Percentiles rank a stretch among this genome's conserved stretches.
Conservation (phyloP, 2,329 filamentous ascomycete species). For the Dothideomycetidae sp. region DNA sequence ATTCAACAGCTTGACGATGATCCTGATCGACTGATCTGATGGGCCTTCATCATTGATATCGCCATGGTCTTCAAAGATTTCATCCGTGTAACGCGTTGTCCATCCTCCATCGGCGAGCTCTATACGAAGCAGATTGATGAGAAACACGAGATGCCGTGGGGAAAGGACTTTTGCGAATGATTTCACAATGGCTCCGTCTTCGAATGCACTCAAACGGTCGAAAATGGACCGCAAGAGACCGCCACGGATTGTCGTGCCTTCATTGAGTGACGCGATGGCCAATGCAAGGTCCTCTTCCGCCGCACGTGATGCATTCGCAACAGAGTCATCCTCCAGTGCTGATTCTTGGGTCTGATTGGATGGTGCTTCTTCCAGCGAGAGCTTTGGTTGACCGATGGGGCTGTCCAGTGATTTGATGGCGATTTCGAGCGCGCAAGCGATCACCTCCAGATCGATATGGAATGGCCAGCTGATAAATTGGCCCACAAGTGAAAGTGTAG, state of each 20-base stretch:
- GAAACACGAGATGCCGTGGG: slow-evolving; percentile 53
- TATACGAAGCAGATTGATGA: slow-evolving; percentile 58
- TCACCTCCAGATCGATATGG: slow-evolving; percentile 49
- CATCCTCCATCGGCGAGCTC: slow-evolving; percentile 63
- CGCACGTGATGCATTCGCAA: slow-evolving; percentile 22
- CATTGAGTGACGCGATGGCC: slow-evolving; percentile 52
- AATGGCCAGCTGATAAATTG: slow-evolving; percentile 49
- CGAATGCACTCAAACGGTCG: slow-evolving; percentile 53
- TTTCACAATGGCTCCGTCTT: slow-evolving; percentile 44
- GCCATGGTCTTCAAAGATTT: slow-evolving; percentile 30
- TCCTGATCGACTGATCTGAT: slow-evolving; percentile 53
- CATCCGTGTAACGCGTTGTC: slow-evolving; percentile 57
- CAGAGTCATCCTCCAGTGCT: slow-evolving; percentile 44
- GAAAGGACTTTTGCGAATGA: slow-evolving; percentile 50
- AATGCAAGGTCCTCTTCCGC: slow-evolving; percentile 45
- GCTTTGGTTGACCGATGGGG: slow-evolving; percentile 18
- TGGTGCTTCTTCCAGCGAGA: slow-evolving; percentile 7
- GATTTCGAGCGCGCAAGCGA: slow-evolving; percentile 50
- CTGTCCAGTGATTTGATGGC: slow-evolving; percentile 55
- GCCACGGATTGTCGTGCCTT: slow-evolving; percentile 48
- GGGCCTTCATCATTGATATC: slow-evolving; percentile 36
- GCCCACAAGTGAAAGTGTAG: slow-evolving; percentile 51
- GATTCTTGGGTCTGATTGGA: slow-evolving; percentile 6
- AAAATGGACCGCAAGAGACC: slow-evolving; percentile 54
- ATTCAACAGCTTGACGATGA: slow-evolving; percentile 57